These are phyloP conservation scores for Sphaerulina populicola DNA, from an alignment of 2,329 filamentous ascomycete genomes.

Conservation along the genomic window DNA sequence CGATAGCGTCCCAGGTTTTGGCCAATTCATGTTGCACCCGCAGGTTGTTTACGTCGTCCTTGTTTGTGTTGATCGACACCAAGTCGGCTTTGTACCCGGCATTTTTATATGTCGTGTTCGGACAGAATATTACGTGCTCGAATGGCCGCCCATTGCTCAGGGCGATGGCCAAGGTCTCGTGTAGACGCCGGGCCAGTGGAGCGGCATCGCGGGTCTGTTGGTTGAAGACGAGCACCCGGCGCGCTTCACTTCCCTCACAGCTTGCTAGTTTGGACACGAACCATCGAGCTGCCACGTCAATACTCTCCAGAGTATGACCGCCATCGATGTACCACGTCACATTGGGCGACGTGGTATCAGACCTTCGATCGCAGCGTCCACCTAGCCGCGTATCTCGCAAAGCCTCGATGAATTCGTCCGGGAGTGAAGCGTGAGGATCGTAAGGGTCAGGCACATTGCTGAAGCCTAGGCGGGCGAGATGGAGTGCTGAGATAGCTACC, in stretches of 20 bases:
- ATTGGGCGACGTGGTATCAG: slow-evolving; percentile 40
- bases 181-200: slow-evolving; percentile 55
- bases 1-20: slow-evolving; percentile 50
- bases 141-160: slow-evolving; percentile 47
- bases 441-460: slow-evolving; percentile 36
- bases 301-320: slow-evolving; percentile 78
- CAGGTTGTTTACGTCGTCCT: slow-evolving; percentile 50
- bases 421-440: slow-evolving; percentile 41
- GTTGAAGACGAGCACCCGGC: slow-evolving; percentile 73
- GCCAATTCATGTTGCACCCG: slow-evolving; percentile 62
- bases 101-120: slow-evolving; percentile 60
- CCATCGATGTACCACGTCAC: slow-evolving; percentile 77
- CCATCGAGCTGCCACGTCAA: slow-evolving; percentile 69
- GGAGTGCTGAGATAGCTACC: slow-evolving; percentile 51
- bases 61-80: slow-evolving; percentile 53
- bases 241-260: slow-evolving; percentile 10
- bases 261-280: slow-evolving; percentile 47
- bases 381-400: slow-evolving; percentile 60
- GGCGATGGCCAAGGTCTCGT: slow-evolving; percentile 46
- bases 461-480: slow-evolving; percentile 44
- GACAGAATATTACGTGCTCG: slow-evolving; percentile 68
- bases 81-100: slow-evolving; percentile 57
- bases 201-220: slow-evolving; percentile 76
- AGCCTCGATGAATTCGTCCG: slow-evolving; percentile 55
- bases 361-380: slow-evolving; percentile 67